Evolutionary conservation across 345 rosid genomes (phyloP), one percentile per base, ranked within the genome.

Genomic region (Salix udensis): DNA sequence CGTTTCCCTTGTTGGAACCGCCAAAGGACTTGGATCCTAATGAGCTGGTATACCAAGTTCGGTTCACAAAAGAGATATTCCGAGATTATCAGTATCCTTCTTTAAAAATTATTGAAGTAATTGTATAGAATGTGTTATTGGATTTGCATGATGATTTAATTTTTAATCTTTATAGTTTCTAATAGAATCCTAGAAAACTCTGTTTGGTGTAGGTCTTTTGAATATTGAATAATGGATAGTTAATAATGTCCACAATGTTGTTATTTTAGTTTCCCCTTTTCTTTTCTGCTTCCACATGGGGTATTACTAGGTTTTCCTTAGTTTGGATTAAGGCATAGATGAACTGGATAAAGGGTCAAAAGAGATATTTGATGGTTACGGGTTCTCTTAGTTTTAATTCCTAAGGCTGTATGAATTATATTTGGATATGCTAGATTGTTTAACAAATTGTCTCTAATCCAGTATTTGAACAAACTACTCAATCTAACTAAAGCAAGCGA

Each of bases 11-110:
- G 76, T 79, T 76, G 78, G 92, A 91, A 75, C 85, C 88, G 21
- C 94, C 93, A n/a, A 76, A 82, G 40, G 82, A 89, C 84, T 91
- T 93, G 90, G 90, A 91, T 58, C 89, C 97, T 71, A 60, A 83
- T 4, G 94, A 91, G 55, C 90, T 81, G 67, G 92, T 96, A 68
- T 93, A 88, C 86, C 99, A 91, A 92, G 86, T 96, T 82, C 96
- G 96, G 15, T 91, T 93, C 79, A 96, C 99, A 7, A 93, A 93
- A 82, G 99, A 96, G 88, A 88, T 96, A 40, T 93, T 93, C 76
- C 85, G 83, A 31, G 88, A 89, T 80, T 96, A 96, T 79, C 88
- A 73, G 97, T 93, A 93, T 93, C 96, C 99, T 91, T 77, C 44
- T 46, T 46, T 76, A 81, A 48, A 50, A 48, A 6, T 65, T 72